phyloP scores from a whole-genome alignment of 441 rosid species.

The Raphanus hybrid region DNA sequence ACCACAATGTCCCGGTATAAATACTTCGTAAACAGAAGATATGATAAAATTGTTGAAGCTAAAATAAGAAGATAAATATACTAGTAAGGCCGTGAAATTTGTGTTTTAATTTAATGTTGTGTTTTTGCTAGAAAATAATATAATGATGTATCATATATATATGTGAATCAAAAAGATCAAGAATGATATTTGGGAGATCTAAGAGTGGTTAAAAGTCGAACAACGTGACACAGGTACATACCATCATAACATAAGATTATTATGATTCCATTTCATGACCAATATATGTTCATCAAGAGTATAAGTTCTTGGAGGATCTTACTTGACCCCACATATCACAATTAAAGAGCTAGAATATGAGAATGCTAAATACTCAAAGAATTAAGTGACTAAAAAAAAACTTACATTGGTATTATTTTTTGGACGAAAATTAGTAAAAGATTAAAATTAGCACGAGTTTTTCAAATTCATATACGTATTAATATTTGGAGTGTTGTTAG shows the following conservation, averaged over 20 bases:
- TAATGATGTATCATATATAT: slow-evolving; percentile 29
- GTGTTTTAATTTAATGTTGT: neutral
- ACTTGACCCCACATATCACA: slow-evolving; percentile 48
- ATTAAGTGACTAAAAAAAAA: neutral
- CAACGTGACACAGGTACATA: slow-evolving; percentile 55
- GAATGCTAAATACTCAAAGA: slow-evolving; percentile 6
- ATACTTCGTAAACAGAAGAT: neutral
- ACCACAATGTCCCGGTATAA: too few species aligned
- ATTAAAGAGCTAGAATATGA: slow-evolving; percentile 3
- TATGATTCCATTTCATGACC: slow-evolving; percentile 62
- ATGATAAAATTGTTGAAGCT: neutral
- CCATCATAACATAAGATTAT: slow-evolving; percentile 56
- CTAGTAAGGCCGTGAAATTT: neutral
- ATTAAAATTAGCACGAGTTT: slow-evolving; percentile 25
- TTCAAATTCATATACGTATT: neutral
- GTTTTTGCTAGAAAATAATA: neutral
- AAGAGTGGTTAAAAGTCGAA: slow-evolving; percentile 58
- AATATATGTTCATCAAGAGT: slow-evolving; percentile 48
- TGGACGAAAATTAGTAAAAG: neutral
- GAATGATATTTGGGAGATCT: slow-evolving; percentile 47
- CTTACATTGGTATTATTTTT: neutral
- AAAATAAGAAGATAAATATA: neutral
- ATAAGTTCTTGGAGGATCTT: slow-evolving; percentile 56
- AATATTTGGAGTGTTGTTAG: neutral
- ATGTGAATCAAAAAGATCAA: slow-evolving; percentile 39